A percentile compares a stretch with the other conserved stretches of the same genome.
phyloP scores from a whole-genome alignment of 768 basidiomycete genomes.

The Rossbeevera mucosa region DNA sequence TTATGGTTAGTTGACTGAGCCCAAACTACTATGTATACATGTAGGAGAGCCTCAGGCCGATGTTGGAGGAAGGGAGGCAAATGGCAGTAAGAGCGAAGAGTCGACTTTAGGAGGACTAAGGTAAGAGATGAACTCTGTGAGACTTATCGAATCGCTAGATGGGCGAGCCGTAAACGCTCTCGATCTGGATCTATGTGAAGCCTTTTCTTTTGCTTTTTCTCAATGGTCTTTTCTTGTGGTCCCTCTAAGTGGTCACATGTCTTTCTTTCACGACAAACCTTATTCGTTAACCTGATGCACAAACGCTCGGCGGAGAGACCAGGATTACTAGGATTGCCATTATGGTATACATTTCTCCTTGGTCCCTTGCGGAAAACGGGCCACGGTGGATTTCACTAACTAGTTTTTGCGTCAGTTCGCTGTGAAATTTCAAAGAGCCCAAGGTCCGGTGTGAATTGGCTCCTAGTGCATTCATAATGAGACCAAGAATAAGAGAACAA shows the following conservation, averaged over 20 bases:
- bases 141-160: neutral
- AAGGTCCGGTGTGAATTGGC: neutral
- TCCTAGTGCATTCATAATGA: neutral
- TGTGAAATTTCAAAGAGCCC: neutral
- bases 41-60: slow-evolving; percentile 24
- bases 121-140: neutral
- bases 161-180: neutral
- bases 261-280: neutral
- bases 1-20: neutral
- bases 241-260: neutral
- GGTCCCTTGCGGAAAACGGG: neutral
- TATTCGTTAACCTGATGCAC: no score
- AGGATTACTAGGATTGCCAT: neutral
- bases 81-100: slow-evolving; percentile 15
- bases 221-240: neutral
- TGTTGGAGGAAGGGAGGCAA: slow-evolving; percentile 22
- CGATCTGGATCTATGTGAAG: neutral
- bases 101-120: slow-evolving; percentile 14
- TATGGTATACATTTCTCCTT: neutral
- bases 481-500: neutral
- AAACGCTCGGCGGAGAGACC: no score
- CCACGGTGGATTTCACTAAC: neutral
- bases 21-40: neutral
- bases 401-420: neutral
- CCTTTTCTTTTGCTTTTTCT: neutral